Conservation (phyloP, 805 yeast species). For the Pichia gijzeniarum region DNA sequence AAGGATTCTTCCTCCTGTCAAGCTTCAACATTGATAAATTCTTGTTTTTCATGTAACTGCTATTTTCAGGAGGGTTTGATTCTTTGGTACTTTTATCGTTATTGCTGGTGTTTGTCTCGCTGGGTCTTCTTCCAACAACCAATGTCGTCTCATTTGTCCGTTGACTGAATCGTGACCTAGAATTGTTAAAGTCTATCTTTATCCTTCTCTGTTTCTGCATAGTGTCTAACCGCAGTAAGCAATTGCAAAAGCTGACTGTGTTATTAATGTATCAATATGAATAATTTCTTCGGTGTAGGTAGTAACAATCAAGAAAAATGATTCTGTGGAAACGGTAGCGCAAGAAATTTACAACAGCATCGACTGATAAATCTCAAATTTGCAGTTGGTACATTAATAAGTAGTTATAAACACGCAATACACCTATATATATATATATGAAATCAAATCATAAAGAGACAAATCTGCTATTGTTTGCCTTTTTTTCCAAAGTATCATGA, state of each 20-base stretch:
- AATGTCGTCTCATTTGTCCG: conserved; percentile 31
- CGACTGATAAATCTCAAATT: no score
- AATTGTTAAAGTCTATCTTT: conserved; percentile 23
- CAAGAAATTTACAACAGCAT: no score
- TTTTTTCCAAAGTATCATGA: conserved; percentile 1
- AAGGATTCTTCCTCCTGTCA: no score
- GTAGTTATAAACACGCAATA: no score
- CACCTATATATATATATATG: neutral
- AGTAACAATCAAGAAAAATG: no score
- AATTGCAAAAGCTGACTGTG: no score
- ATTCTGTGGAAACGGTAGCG: no score
- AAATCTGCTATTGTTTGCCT: conserved; percentile 6
- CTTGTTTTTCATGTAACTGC: neutral
- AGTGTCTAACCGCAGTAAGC: no score
- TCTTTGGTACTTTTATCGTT: neutral
- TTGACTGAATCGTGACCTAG: conserved; percentile 26
- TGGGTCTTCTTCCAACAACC: conserved; percentile 23
- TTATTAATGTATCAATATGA: no score
- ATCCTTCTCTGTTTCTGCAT: conserved; percentile 22
- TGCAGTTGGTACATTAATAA: no score
- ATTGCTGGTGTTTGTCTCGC: neutral
- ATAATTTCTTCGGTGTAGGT: no score
- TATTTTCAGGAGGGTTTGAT: neutral
- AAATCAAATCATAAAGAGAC: neutral
- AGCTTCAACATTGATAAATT: no score